Evolutionary conservation across 768 basidiomycete genomes (phyloP).

Genomic region (Lentinula detonsa): DNA sequence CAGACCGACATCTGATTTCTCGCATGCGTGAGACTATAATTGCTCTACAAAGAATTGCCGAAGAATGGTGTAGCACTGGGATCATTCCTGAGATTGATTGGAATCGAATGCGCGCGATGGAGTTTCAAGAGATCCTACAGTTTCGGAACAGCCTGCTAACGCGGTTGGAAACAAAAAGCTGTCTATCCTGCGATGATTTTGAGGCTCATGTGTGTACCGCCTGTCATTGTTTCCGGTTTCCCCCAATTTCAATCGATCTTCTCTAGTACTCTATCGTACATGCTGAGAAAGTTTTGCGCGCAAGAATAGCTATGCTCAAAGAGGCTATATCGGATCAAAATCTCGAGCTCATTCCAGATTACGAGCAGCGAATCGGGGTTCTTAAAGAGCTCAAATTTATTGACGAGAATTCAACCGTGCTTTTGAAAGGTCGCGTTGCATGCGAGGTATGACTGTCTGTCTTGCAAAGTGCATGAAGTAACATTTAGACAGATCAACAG

Average conservation of each 20-base stretch:
- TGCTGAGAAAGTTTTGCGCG: constrained; percentile 64
- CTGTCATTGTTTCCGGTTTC: neutral
- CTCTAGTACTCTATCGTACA: constrained; percentile 73
- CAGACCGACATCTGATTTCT: constrained; percentile 58
- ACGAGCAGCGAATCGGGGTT: constrained; percentile 89
- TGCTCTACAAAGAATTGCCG: constrained; percentile 41
- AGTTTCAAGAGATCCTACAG: constrained; percentile 83
- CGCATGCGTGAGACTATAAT: constrained; percentile 52
- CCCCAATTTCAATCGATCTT: neutral
- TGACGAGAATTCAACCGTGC: constrained; percentile 91
- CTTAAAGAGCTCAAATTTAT: constrained; percentile 90
- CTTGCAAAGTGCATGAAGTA: neutral
- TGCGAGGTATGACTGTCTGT: constrained; percentile 67
- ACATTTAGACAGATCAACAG: constrained; percentile 80
- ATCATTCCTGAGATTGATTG: constrained; percentile 77
- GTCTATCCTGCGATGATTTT: constrained; percentile 63
- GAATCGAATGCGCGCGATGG: constrained; percentile 74
- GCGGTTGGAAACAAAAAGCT: constrained; percentile 37
- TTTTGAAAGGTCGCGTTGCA: constrained; percentile 94
- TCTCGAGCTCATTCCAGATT: constrained; percentile 92
- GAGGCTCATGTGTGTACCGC: constrained; percentile 59
- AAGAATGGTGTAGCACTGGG: constrained; percentile 48
- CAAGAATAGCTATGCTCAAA: constrained; percentile 73
- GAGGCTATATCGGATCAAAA: constrained; percentile 94
- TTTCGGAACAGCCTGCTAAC: constrained; percentile 44